Conservation (phyloP, 257 asterid species). For the Lycium barbarum region DNA sequence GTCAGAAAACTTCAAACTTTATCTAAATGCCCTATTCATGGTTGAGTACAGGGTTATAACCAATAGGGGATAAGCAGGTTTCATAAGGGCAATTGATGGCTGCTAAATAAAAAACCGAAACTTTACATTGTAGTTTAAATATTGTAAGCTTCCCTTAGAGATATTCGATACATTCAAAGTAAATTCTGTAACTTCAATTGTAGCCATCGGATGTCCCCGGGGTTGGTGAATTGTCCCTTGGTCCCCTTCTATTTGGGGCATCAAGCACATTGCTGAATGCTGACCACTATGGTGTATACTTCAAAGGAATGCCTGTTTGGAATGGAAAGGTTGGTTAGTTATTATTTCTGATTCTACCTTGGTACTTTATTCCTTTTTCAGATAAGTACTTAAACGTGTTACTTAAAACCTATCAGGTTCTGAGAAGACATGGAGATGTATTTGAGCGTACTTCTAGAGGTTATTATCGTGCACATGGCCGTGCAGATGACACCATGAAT, state of each 20-base stretch:
- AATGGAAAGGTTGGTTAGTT: constrained; percentile 73
- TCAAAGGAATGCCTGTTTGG: constrained; percentile 88
- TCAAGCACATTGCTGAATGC: constrained; percentile 87
- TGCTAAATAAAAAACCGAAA: neutral
- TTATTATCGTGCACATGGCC: constrained; percentile 94
- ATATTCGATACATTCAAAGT: neutral
- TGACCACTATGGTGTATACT: constrained; percentile 81
- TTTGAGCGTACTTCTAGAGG: constrained; percentile 86
- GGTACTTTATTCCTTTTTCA: neutral
- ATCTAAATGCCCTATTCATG: neutral
- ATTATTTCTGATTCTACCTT: constrained; percentile 21
- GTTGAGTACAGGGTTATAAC: neutral
- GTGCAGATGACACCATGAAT: constrained; percentile 99
- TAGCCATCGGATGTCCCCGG: constrained; percentile 75
- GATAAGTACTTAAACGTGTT: neutral
- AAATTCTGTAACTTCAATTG: constrained; percentile 25
- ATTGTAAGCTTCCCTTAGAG: neutral
- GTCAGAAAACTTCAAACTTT: neutral
- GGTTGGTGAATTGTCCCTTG: constrained; percentile 87
- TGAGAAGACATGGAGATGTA: constrained; percentile 96
- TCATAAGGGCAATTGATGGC: constrained; percentile 5
- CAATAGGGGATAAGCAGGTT: neutral
- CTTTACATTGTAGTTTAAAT: neutral
- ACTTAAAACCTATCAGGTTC: constrained; percentile 52
- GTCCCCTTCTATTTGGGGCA: constrained; percentile 89